Evolutionary conservation across 805 yeast genomes (phyloP), one percentile per base, ranked within the genome.

Genomic region (Candida boidinii): DNA sequence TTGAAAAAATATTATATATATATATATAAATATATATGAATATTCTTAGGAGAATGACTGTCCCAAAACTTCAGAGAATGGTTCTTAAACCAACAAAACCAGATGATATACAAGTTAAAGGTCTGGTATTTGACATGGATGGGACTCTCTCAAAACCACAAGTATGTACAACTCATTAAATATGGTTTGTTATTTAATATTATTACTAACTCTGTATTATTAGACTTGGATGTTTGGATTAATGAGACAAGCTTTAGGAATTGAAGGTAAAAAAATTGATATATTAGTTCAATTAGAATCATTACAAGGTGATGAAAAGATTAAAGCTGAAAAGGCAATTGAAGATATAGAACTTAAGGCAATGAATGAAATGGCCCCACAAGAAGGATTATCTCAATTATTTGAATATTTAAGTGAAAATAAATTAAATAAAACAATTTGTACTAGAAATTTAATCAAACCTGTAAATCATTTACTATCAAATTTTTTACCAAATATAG

Each of bases 51-150:
- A n/a, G n/a, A n/a, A n/a, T n/a, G n/a, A n/a, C n/a, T n/a, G n/a
- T n/a, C n/a, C n/a, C n/a, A n/a, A n/a, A n/a, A 4, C 22, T 18
- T 4, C 3, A 7, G 4, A 12, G 21, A 10, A n/a, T 29, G 26
- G 23, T n/a, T 17, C 7, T 22, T 13, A 15, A 23, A n/a, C 16
- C 31, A 2, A 3, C 18, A 7, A 5, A n/a, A 3, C n/a, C 31
- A 10, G 17, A 16, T 4, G 31, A 29, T 4, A 16, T 29, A 16
- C 26, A 24, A 16, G 49, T 75, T 27, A 61, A 58, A 28, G 84
- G 84, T 0, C 49, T 81, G 6, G 62, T 81, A 1, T 81, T 81
- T 48, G 90, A 81, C 45, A 80, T 81, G 90, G 90, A 81, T 49
- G 88, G 88, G 5, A 81, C 90, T 0, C 48, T 81, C 34, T 75